Evolutionary conservation across 1,139 yeast genomes (phyloP), one percentile per base, ranked within the genome.

Genomic region (Candida glucosophila): DNA sequence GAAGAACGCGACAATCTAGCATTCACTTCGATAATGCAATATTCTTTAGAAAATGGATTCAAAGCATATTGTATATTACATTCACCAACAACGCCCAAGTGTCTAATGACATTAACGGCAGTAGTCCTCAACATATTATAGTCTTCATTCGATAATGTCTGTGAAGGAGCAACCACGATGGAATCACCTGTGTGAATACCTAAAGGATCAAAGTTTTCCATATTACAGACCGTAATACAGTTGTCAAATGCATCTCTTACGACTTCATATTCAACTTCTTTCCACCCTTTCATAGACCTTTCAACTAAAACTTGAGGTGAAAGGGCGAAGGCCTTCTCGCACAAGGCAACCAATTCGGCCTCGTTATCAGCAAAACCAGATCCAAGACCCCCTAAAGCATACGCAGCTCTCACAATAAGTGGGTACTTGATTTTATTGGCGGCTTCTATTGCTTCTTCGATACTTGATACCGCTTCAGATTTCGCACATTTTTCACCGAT

Each of bases 151-250:
- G 95, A 81, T 42, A 90, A 67, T 21, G 98, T 90, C 65, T 90
- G 98, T 22, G 97, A 88, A 30, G 98, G 98, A 31, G 98, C 98
- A 48, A 90, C 95, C 30, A 90, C 98, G 50, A 90, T 90, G 29
- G 98, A 90, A 57, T 90, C 98, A 70, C 98, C 98, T 37, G 98
- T 90, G 57, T 90, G 98, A 48, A 90, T 88, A 55, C 98, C 98
- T 47, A 90, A 73, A 27, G 98, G 98, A 63, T 90, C 98, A 46
- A 90, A 90, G 67, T 90, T 90, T 63, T 90, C 98, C 98, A 90
- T 90, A 65, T 90, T 90, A 74, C 98, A 90, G 36, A 90, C 98
- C 29, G 98, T 90, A 49, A 90, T 86, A 75, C 98, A 90, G 74
- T 90, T 90, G 58, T 85, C 97, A 42, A 75, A 79, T 25, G 94